Conservation (phyloP, 768 basidiomycete species). For the Russula lepida region DNA sequence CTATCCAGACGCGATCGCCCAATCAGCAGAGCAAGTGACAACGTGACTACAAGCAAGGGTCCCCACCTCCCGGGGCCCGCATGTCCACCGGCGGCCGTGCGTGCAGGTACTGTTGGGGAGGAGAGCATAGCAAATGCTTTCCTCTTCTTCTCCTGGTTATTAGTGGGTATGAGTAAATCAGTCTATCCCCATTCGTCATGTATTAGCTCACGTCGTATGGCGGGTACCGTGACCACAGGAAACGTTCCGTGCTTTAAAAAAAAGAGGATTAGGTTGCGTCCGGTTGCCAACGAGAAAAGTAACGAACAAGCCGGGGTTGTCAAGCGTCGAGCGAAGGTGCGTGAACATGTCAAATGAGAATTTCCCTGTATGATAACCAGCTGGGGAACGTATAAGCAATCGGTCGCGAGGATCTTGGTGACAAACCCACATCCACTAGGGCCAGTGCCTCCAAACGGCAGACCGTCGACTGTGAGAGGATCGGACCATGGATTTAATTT, state of each 20-base stretch:
- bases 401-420: not conserved
- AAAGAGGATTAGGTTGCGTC: not conserved
- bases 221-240: slow-evolving; percentile 31
- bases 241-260: slow-evolving; percentile 27
- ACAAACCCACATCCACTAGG: slow-evolving; percentile 55
- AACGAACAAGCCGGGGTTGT: slow-evolving; percentile 34
- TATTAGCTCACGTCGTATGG: slow-evolving; percentile 30
- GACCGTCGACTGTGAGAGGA: slow-evolving; percentile 38
- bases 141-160: slow-evolving; percentile 20
- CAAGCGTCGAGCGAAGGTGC: slow-evolving; percentile 51
- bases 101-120: slow-evolving; percentile 34
- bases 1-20: not conserved
- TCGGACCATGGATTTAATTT: not conserved
- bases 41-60: slow-evolving; percentile 32
- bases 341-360: slow-evolving; percentile 73
- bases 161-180: not conserved
- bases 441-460: slow-evolving; percentile 72
- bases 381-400: slow-evolving; percentile 29
- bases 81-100: slow-evolving; percentile 27
- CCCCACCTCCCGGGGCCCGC: slow-evolving; percentile 21
- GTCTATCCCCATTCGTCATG: not conserved
- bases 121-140: slow-evolving; percentile 27
- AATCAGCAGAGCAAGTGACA: slow-evolving; percentile 16
- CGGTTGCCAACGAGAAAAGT: not conserved
- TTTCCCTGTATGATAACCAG: slow-evolving; percentile 64